Percentiles rank a stretch among this genome's conserved stretches.
Conservation (phyloP, 2,329 filamentous ascomycete genomes). For the Fusarium chlamydosporum region DNA sequence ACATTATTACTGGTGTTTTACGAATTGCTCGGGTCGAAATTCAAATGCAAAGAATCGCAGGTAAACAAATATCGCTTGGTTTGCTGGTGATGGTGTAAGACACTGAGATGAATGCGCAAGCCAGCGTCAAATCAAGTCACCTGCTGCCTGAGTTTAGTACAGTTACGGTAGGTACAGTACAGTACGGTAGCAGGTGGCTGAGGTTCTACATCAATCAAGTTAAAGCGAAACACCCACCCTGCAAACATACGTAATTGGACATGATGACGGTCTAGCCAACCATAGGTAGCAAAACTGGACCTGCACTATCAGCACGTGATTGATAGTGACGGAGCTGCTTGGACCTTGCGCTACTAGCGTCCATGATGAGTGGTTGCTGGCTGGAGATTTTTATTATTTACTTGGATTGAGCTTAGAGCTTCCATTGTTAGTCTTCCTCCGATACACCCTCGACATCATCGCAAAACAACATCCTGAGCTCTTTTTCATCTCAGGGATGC, state of each 20-base stretch:
- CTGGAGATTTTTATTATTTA: constrained; percentile 57
- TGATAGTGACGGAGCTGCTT: constrained; percentile 33
- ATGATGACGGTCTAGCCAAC: constrained; percentile 33
- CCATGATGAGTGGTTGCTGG: constrained; percentile 49
- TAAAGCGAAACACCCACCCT: constrained; percentile 29
- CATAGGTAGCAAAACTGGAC: constrained; percentile 38
- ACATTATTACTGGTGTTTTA: constrained; percentile 70
- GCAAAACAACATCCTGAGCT: constrained; percentile 33
- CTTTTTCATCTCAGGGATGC: constrained; percentile 58
- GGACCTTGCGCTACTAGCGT: constrained; percentile 40
- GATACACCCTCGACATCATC: constrained; percentile 37
- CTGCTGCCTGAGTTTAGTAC: constrained; percentile 43
- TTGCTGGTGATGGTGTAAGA: constrained; percentile 26
- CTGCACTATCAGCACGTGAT: constrained; percentile 53
- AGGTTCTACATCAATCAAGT: constrained; percentile 35
- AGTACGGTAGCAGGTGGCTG: constrained; percentile 40
- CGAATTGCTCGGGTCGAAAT: constrained; percentile 1
- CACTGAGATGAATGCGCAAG: constrained; percentile 10
- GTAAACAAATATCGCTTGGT: not conserved
- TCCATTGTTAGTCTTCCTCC: constrained; percentile 22
- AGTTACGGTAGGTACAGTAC: not conserved
- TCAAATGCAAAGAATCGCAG: constrained; percentile 8
- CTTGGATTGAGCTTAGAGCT: constrained; percentile 42
- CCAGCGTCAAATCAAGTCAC: constrained; percentile 40
- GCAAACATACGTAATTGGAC: constrained; percentile 52